Base-by-base conservation (phyloP, 192 early-diverging fungal species). In the Mortierella antarctica region DNA sequence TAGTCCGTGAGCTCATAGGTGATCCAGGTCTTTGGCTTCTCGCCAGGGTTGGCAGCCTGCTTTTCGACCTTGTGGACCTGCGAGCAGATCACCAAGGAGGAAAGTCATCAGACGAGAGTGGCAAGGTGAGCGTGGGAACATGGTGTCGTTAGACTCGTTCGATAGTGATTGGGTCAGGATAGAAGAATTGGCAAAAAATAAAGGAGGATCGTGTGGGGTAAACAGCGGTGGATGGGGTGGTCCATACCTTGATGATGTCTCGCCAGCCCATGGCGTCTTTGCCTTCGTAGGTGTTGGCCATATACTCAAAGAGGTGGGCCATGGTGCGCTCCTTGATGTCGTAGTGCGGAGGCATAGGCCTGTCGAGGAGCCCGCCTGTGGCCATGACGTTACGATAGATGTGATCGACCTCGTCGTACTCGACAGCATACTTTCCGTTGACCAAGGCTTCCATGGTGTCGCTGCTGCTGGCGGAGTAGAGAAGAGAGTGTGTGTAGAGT, bases 1-100 rank as follows among this genome's bases (percentile, higher is more conserved):
- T 89, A 95, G 21, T 77, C 81, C n/a, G 85, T 72, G 56, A 94
- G 83, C 64, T 93, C 91, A 70, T 89, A 92, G 40, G 83, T 90
- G 58, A 86, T 89, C 92, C 92, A 95, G 51, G 81, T 90, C 69
- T 95, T 95, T 45, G 77, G 85, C 69, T 88, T 74, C 40, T 70
- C 74, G 39, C 60, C 71, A 18, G 57, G 58, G 57, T 65, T 74
- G 23, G 57, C 56, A 5, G 74, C 17, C 11, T 76, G 56, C 68
- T 79, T 79, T 46, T 83, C 71, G 51, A 61, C 65, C 54, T 70
- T 70, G 44, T 73, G 83, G 40, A 73, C 42, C 71, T 83, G 49
- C 6, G 8, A 11, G 31, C 23, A 23, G 52, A 53, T 50, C 42
- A 50, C 18, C 51, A 67, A 53, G 49, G n/a, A 52, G 9, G 21